Conservation (phyloP, 1,284 basidiomycete genomes). For the Ganoderma multipileum region DNA sequence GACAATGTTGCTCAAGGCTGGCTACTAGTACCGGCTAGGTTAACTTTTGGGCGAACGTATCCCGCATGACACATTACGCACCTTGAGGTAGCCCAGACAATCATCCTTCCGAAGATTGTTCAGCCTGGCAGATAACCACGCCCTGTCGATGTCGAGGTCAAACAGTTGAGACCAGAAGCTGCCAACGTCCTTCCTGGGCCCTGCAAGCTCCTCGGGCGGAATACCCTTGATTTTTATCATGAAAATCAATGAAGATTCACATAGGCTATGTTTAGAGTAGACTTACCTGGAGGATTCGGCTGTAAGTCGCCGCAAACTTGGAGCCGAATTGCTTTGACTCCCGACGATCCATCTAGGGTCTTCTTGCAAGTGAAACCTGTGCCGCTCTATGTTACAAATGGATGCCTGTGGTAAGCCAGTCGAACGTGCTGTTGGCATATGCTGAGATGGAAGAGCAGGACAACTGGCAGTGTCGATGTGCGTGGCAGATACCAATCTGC, state of each 20-base stretch:
- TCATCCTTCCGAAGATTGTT: conserved; percentile 40
- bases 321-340: conserved; percentile 39
- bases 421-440: not conserved
- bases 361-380: not conserved
- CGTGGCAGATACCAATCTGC: not conserved
- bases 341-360: conserved; percentile 25
- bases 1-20: conserved; percentile 56
- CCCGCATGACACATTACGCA: conserved; percentile 30
- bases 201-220: conserved; percentile 45
- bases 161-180: conserved; percentile 59
- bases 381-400: not conserved
- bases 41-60: not conserved
- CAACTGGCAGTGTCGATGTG: not conserved
- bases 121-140: conserved; percentile 47
- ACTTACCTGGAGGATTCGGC: conserved; percentile 48
- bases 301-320: conserved; percentile 50
- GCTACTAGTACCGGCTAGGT: conserved; percentile 49
- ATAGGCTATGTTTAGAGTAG: not conserved
- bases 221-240: conserved; percentile 41
- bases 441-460: not conserved
- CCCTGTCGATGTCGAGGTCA: conserved; percentile 54
- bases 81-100: conserved; percentile 40
- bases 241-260: not conserved
- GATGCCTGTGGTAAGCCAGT: not conserved
- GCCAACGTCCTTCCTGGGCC: conserved; percentile 32